Evolutionary conservation across 106 monocot genomes (phyloP).

Genomic region (Dioscorea alata): DNA sequence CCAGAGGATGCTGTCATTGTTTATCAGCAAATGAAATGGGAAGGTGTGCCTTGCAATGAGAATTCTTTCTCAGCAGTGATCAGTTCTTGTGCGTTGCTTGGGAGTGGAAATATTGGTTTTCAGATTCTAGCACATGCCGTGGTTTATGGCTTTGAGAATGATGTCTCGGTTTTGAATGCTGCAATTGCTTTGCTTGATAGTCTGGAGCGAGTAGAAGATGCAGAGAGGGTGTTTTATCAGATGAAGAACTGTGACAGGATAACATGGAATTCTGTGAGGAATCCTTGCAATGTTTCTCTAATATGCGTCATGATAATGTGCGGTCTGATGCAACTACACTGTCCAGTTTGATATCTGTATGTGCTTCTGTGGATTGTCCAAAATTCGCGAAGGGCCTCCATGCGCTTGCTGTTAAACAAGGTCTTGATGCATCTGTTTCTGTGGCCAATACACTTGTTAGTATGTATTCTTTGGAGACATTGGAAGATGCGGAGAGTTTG

Average conservation of each 20-base stretch:
- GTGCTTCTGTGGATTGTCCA: slow-evolving; percentile 26
- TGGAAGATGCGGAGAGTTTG: slow-evolving; percentile 39
- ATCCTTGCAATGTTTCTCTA: slow-evolving; percentile 39
- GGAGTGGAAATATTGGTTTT: slow-evolving; percentile 38
- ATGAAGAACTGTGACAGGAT: slow-evolving; percentile 54
- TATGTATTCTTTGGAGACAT: slow-evolving; percentile 57
- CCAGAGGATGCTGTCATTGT: slow-evolving; percentile 44
- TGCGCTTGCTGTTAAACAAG: slow-evolving; percentile 38
- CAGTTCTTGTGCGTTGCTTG: slow-evolving; percentile 50
- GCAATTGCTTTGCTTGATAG: slow-evolving; percentile 57
- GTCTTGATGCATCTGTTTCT: slow-evolving; percentile 32
- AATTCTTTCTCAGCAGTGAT: slow-evolving; percentile 65
- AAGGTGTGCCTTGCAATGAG: slow-evolving; percentile 57
- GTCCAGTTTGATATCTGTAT: slow-evolving; percentile 57
- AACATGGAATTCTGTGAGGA: slow-evolving; percentile 78
- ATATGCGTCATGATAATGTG: slow-evolving; percentile 37
- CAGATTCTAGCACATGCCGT: slow-evolving; percentile 62
- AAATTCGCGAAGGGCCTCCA: slow-evolving; percentile 62
- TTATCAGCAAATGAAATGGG: slow-evolving; percentile 55
- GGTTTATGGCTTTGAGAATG: slow-evolving; percentile 48
- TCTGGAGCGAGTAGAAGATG: slow-evolving; percentile 33
- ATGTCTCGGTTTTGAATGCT: slow-evolving; percentile 71
- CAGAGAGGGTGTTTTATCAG: slow-evolving; percentile 45
- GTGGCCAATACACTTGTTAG: slow-evolving; percentile 62
- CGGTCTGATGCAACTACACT: slow-evolving; percentile 66